A percentile compares a stretch with the other conserved stretches of the same genome.
Conservation (phyloP, 2,329 filamentous ascomycete species). For the Sphaerulina musiva region DNA sequence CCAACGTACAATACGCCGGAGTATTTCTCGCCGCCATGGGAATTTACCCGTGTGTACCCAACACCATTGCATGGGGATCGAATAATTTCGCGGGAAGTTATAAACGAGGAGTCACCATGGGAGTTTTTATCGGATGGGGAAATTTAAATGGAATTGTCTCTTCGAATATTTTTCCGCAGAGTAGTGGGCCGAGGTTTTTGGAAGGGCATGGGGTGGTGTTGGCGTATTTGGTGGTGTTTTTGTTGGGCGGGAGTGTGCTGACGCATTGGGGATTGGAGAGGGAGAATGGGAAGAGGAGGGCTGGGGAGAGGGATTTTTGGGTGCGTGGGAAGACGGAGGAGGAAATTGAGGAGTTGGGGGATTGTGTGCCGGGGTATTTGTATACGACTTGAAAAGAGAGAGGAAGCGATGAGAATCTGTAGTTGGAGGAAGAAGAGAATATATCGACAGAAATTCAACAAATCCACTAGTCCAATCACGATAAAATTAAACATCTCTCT, state of each 20-base stretch:
- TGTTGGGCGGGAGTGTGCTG: constrained; percentile 63
- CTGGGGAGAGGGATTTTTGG: too few relatives aligned
- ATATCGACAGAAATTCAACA: too few relatives aligned
- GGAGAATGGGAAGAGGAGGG: constrained; percentile 53
- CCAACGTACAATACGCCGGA: constrained; percentile 71
- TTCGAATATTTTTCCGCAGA: constrained; percentile 65
- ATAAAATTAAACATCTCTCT: too few relatives aligned
- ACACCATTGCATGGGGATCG: constrained; percentile 79
- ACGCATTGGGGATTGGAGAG: constrained; percentile 55
- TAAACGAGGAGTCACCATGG: constrained; percentile 80
- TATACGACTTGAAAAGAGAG: too few relatives aligned
- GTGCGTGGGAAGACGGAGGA: too few relatives aligned
- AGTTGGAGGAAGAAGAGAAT: too few relatives aligned
- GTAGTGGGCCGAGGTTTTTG: constrained; percentile 46
- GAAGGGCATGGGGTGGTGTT: constrained; percentile 70
- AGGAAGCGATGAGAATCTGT: background rate
- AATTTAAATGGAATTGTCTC: constrained; percentile 79
- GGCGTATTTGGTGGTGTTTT: constrained; percentile 63
- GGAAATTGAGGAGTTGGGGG: too few relatives aligned
- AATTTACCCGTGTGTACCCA: constrained; percentile 59
- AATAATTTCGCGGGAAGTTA: constrained; percentile 90
- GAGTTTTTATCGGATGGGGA: constrained; percentile 84
- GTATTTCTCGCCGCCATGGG: constrained; percentile 79
- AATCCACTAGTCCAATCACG: too few relatives aligned
- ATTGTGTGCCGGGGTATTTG: too few relatives aligned